These are phyloP conservation scores for Hyaloscypha hepaticicola DNA, from an alignment of 495 filamentous ascomycete species.

Conservation along the genomic window DNA sequence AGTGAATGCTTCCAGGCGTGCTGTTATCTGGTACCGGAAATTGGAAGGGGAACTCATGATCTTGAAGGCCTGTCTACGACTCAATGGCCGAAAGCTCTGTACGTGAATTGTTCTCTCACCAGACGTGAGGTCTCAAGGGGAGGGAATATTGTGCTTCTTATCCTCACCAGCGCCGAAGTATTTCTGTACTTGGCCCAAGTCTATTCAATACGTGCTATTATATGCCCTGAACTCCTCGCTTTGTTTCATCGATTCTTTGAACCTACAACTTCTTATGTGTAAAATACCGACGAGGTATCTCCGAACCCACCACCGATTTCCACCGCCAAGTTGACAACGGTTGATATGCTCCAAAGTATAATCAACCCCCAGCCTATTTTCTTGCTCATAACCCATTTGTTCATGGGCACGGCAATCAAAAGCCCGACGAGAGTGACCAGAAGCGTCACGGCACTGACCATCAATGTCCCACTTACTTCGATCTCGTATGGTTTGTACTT, in stretches of 20 bases:
- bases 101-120: too few species aligned
- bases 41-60: neutral
- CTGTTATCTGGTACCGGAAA: neutral
- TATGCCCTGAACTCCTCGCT: neutral
- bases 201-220: neutral
- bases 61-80: neutral
- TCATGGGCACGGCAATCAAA: constrained; percentile 77
- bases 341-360: constrained; percentile 82
- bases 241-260: neutral
- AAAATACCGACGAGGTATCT: neutral
- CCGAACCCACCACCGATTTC: constrained; percentile 60
- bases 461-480: constrained; percentile 75
- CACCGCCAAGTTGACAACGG: constrained; percentile 76
- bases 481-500: constrained; percentile 70
- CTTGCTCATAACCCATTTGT: constrained; percentile 86
- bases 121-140: too few species aligned
- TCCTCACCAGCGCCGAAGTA: too few species aligned
- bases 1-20: too few species aligned
- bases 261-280: neutral
- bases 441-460: constrained; percentile 78
- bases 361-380: constrained; percentile 81
- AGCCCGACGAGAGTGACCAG: constrained; percentile 77
- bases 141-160: too few species aligned
- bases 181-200: neutral
- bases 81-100: too few species aligned